These are phyloP conservation scores for Leptographium galeiforme DNA, from an alignment of 2,329 filamentous ascomycete species.

Conservation along the genomic window DNA sequence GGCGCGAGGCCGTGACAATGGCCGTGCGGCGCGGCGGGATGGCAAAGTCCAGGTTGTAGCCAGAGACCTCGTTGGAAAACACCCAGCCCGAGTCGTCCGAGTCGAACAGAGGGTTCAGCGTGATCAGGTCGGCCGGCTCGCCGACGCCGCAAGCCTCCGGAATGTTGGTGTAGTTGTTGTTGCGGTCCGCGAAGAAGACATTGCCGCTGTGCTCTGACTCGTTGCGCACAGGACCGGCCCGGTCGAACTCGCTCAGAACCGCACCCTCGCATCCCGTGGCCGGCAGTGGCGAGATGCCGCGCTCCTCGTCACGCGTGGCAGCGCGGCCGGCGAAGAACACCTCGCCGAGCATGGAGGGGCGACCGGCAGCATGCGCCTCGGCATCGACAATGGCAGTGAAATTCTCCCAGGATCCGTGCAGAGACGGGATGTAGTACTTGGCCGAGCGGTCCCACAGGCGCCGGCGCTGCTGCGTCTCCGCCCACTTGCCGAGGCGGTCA, in stretches of 20 bases:
- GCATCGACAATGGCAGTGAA: constrained; percentile 52
- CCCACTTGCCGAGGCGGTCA: constrained; percentile 52
- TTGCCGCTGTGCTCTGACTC: background rate
- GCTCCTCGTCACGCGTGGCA: constrained; percentile 36
- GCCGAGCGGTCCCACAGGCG: constrained; percentile 67
- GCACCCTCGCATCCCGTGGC: constrained; percentile 36
- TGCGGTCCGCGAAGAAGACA: constrained; percentile 9
- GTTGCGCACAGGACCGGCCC: constrained; percentile 4
- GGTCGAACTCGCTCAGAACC: constrained; percentile 15
- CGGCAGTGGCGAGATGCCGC: constrained; percentile 39
- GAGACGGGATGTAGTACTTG: constrained; percentile 61
- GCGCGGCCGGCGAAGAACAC: constrained; percentile 34
- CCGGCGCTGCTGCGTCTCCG: constrained; percentile 51
- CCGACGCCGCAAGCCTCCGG: constrained; percentile 48
- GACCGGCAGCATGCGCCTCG: constrained; percentile 39
- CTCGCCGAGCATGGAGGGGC: constrained; percentile 57
- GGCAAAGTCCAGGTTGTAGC: constrained; percentile 41
- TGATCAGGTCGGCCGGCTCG: constrained; percentile 64
- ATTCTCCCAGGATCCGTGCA: constrained; percentile 60
- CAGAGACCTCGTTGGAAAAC: constrained; percentile 55
- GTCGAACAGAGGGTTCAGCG: constrained; percentile 65
- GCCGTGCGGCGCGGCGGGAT: constrained; percentile 55
- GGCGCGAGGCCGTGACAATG: constrained; percentile 57
- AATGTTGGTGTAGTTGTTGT: constrained; percentile 11
- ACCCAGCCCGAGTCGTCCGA: constrained; percentile 60